Percentiles rank a stretch among this genome's conserved stretches.
Conservation (phyloP, 441 rosid genomes). For the Rhodomyrtus psidioides region DNA sequence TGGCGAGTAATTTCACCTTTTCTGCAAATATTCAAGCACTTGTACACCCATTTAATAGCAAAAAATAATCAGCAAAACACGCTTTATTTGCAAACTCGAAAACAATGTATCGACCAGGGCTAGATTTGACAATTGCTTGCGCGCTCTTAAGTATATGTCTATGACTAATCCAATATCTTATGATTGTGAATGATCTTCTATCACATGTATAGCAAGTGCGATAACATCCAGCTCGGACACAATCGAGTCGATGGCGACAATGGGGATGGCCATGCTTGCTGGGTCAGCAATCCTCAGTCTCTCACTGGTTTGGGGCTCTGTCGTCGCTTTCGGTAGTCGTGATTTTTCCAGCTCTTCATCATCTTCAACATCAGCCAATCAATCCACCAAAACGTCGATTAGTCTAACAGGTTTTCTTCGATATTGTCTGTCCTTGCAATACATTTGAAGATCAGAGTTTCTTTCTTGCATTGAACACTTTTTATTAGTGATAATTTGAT, state of each 20-base stretch:
- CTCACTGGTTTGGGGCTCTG: conserved; percentile 34
- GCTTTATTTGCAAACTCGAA: not conserved
- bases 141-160: not conserved
- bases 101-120: not conserved
- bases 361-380: not conserved
- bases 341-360: conserved; percentile 20
- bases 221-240: conserved; percentile 7
- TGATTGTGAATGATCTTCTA: not conserved
- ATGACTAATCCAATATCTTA: not conserved
- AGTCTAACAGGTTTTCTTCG: not conserved
- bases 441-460: not conserved
- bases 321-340: conserved; percentile 34
- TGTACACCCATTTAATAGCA: not conserved
- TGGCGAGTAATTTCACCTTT: not conserved
- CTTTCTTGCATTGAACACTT: not conserved
- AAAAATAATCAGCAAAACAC: not conserved
- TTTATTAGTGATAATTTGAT: not conserved
- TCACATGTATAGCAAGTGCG: not conserved
- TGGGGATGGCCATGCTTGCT: conserved; percentile 37
- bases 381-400: not conserved
- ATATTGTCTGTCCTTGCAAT: not conserved
- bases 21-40: not conserved
- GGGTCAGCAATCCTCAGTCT: conserved; percentile 37
- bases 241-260: conserved; percentile 21
- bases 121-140: not conserved